A percentile compares a stretch with the other conserved stretches of the same genome.
Evolutionary conservation across 139 green algal genomes (phyloP).

Genomic region (Axilococcus clingmanii): DNA sequence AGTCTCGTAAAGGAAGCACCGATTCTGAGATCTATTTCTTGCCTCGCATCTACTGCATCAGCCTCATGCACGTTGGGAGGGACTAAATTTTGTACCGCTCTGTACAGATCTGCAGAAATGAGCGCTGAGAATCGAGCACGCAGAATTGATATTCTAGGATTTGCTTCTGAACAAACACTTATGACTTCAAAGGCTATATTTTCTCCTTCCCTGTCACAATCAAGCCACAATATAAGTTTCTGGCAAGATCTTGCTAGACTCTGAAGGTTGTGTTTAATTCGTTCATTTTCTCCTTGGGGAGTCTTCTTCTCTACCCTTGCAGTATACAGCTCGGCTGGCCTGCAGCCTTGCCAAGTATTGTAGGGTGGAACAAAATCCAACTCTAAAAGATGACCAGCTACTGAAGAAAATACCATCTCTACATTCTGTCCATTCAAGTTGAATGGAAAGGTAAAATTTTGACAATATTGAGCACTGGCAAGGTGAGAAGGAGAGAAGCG

Average conservation of each 20-base stretch:
- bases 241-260: slow-evolving; percentile 47
- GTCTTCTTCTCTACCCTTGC: slow-evolving; percentile 49
- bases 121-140: slow-evolving; percentile 87
- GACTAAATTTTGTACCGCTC: slow-evolving; percentile 45
- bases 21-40: slow-evolving; percentile 94
- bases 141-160: slow-evolving; percentile 53
- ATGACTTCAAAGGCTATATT: slow-evolving; percentile 98
- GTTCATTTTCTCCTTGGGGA: slow-evolving; percentile 45
- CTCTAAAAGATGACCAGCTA: slow-evolving; percentile 90
- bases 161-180: slow-evolving; percentile 60
- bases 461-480: slow-evolving; percentile 65
- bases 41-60: slow-evolving; percentile 80
- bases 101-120: slow-evolving; percentile 52
- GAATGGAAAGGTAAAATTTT: slow-evolving; percentile 76
- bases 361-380: slow-evolving; percentile 62
- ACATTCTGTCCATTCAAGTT: slow-evolving; percentile 30
- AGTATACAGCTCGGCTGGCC: slow-evolving; percentile 48
- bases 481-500: too few relatives aligned
- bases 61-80: slow-evolving; percentile 67
- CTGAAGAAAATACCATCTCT: slow-evolving; percentile 88
- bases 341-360: slow-evolving; percentile 47
- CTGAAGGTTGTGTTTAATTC: slow-evolving; percentile 66
- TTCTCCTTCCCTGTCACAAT: slow-evolving; percentile 97
- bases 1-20: slow-evolving; percentile 94
- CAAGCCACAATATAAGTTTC: slow-evolving; percentile 93